A percentile compares a stretch with the other conserved stretches of the same genome.
Conservation (phyloP, 2,329 filamentous ascomycete genomes). For the Epichloe elymi region DNA sequence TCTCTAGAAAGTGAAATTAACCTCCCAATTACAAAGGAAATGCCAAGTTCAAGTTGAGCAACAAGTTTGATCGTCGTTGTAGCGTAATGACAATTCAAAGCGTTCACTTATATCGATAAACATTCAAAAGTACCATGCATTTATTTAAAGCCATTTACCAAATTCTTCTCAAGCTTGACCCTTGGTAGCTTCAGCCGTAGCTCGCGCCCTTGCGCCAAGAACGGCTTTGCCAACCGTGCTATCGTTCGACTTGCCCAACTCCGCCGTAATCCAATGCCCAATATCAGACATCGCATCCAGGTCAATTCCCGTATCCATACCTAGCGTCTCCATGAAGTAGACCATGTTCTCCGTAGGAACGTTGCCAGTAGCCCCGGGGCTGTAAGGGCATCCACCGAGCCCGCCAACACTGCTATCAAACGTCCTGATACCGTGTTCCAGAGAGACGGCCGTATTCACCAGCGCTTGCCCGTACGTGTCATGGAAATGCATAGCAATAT, state of each 20-base stretch:
- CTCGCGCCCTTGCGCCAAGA: constrained; percentile 32
- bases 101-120: no score
- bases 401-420: constrained; percentile 74
- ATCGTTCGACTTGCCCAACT: constrained; percentile 49
- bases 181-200: constrained; percentile 13
- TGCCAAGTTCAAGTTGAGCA: no score
- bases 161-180: constrained; percentile 6
- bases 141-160: not conserved
- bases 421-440: constrained; percentile 63
- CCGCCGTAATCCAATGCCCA: constrained; percentile 56
- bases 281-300: constrained; percentile 53
- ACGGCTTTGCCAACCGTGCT: constrained; percentile 57
- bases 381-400: constrained; percentile 74
- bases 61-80: no score
- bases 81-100: no score
- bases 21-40: no score
- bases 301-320: constrained; percentile 62
- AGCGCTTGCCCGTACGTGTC: constrained; percentile 79
- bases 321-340: constrained; percentile 61
- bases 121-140: no score
- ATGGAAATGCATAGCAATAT: constrained; percentile 76
- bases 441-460: constrained; percentile 66
- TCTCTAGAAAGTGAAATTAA: no score
- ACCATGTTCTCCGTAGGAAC: constrained; percentile 77
- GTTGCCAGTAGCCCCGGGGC: constrained; percentile 75